A percentile compares a stretch with the other conserved stretches of the same genome.
phyloP scores from a whole-genome alignment of 2,329 filamentous ascomycete species.

The Pseudogymnoascus sp. region DNA sequence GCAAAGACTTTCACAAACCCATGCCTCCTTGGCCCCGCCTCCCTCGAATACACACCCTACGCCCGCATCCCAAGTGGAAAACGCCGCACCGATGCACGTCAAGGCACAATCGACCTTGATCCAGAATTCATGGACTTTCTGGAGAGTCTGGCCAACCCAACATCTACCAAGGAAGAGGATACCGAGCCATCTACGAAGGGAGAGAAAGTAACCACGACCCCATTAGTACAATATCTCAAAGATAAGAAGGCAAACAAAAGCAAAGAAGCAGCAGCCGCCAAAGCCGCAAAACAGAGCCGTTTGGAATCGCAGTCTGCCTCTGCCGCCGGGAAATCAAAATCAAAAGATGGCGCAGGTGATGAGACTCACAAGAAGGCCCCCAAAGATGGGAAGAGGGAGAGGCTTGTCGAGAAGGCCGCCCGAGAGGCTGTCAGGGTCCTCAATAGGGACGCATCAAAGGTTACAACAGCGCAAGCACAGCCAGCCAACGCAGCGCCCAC shows the following conservation, averaged over 20 bases:
- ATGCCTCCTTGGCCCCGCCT: constrained; percentile 69
- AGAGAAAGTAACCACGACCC: constrained; percentile 70
- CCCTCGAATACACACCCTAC: constrained; percentile 75
- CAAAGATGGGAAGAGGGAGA: constrained; percentile 59
- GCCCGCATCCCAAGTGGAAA: constrained; percentile 72
- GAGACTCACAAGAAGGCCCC: constrained; percentile 46
- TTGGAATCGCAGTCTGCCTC: constrained; percentile 43
- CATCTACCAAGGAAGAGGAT: constrained; percentile 40
- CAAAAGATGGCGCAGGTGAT: constrained; percentile 19
- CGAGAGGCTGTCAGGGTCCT: constrained; percentile 58
- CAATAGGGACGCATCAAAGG: constrained; percentile 50
- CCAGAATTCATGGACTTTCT: constrained; percentile 92
- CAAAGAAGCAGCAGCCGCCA: constrained; percentile 49
- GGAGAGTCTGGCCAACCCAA: constrained; percentile 71
- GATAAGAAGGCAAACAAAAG: constrained; percentile 80
- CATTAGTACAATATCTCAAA: constrained; percentile 79
- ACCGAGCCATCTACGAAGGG: constrained; percentile 32
- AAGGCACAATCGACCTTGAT: constrained; percentile 94
- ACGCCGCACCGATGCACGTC: constrained; percentile 70
- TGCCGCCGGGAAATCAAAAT: constrained; percentile 40
- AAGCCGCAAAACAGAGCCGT: constrained; percentile 45
- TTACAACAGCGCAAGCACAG: constrained; percentile 37
- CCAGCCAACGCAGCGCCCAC: constrained; percentile 33
- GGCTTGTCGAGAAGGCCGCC: constrained; percentile 53
- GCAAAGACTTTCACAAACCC: constrained; percentile 66